phyloP scores from a whole-genome alignment of 2,329 filamentous ascomycete genomes.

The Neocucurbitaria cava region DNA sequence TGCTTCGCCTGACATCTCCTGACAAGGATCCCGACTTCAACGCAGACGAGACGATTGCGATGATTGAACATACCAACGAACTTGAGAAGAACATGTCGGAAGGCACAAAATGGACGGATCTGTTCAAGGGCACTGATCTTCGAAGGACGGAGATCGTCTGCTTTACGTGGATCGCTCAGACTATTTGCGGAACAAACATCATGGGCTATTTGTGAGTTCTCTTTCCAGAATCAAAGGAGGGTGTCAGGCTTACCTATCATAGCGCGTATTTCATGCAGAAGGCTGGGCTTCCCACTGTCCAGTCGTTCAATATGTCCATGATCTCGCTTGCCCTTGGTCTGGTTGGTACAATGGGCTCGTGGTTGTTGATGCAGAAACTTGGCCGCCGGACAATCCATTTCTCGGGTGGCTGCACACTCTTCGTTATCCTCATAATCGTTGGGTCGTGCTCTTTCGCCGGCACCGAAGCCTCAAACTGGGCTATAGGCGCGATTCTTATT shows the following conservation, averaged over 20 bases:
- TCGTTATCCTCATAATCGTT: conserved; percentile 75
- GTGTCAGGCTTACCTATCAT: conserved; percentile 6
- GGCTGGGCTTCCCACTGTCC: conserved; percentile 51
- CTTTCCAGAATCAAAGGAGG: not conserved
- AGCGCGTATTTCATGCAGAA: conserved; percentile 56
- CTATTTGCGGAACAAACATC: conserved; percentile 52
- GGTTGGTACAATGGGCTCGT: conserved; percentile 78
- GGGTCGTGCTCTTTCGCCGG: conserved; percentile 74
- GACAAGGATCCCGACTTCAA: conserved; percentile 64
- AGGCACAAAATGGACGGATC: conserved; percentile 78
- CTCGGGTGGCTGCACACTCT: conserved; percentile 65
- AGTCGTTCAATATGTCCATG: conserved; percentile 55
- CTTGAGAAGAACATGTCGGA: conserved; percentile 73
- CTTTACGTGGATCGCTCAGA: conserved; percentile 55
- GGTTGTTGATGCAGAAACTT: conserved; percentile 80
- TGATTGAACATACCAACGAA: conserved; percentile 88
- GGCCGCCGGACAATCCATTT: conserved; percentile 79
- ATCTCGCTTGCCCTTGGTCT: conserved; percentile 70
- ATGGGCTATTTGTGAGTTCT: conserved; percentile 49
- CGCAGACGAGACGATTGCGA: conserved; percentile 68
- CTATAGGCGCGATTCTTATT: conserved; percentile 40
- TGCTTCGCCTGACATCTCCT: conserved; percentile 69
- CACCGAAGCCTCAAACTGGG: conserved; percentile 55
- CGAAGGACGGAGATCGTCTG: conserved; percentile 76
- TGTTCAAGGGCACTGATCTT: conserved; percentile 78